Evolutionary conservation across 768 basidiomycete species (phyloP).

Genomic region (Tubosaeta sp.): DNA sequence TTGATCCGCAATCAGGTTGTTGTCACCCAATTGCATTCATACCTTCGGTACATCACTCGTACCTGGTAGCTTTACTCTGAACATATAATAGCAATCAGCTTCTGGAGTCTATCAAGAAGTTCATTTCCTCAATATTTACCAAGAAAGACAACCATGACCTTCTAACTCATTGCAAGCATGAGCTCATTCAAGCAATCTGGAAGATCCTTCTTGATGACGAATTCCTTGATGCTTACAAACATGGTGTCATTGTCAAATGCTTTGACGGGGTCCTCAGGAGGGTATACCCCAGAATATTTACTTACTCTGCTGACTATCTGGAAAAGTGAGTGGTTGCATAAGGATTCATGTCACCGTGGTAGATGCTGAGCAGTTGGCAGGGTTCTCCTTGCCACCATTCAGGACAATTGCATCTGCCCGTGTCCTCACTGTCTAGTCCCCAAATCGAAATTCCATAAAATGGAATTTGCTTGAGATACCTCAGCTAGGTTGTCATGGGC

Average conservation of each 20-base stretch:
- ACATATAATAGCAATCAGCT: too few relatives aligned
- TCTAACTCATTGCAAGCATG: neutral
- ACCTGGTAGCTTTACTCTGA: too few relatives aligned
- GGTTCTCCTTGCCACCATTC: neutral
- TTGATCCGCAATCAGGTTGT: too few relatives aligned
- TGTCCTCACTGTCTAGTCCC: neutral
- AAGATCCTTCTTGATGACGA: neutral
- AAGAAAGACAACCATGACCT: neutral
- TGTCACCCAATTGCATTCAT: neutral
- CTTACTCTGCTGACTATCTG: conserved; percentile 1
- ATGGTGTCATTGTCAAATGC: too few relatives aligned
- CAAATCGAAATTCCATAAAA: neutral
- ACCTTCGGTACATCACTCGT: neutral
- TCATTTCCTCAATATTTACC: neutral
- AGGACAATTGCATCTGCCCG: neutral
- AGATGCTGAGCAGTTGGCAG: too few relatives aligned
- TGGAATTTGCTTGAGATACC: neutral
- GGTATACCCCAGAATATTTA: too few relatives aligned
- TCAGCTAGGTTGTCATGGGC: neutral
- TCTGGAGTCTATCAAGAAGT: too few relatives aligned
- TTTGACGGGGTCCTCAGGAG: too few relatives aligned
- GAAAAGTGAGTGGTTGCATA: neutral
- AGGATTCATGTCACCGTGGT: neutral
- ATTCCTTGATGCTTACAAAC: too few relatives aligned
- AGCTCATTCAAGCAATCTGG: neutral